A percentile compares a stretch with the other conserved stretches of the same genome.
phyloP scores from a whole-genome alignment of 2,329 filamentous ascomycete species.

The Trichocomaceae sp. region DNA sequence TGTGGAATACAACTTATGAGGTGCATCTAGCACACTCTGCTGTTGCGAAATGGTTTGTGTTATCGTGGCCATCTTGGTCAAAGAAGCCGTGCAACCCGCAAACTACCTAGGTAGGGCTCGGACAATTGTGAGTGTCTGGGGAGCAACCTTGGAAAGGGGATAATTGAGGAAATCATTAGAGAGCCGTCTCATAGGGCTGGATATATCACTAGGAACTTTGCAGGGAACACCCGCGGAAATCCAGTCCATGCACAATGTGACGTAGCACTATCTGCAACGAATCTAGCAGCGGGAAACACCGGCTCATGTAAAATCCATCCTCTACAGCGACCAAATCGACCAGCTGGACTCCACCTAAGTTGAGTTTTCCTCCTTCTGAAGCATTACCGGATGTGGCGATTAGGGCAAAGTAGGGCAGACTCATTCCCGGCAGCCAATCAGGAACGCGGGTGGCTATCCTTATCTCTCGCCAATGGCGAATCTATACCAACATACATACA shows the following conservation, averaged over 20 bases:
- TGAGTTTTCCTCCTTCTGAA: neutral
- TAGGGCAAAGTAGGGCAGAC: neutral
- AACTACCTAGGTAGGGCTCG: neutral
- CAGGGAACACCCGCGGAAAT: constrained; percentile 6
- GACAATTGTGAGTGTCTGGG: neutral
- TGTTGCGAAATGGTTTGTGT: neutral
- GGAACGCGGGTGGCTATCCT: neutral
- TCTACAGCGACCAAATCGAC: neutral
- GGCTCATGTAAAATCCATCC: neutral
- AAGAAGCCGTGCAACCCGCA: neutral
- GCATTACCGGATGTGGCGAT: neutral
- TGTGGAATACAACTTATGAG: neutral
- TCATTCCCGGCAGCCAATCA: neutral
- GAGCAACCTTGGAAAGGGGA: neutral
- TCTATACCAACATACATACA: no score
- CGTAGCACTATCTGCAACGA: neutral
- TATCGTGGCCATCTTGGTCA: constrained; percentile 8
- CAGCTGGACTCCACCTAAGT: neutral
- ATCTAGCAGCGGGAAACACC: neutral
- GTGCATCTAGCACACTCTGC: neutral
- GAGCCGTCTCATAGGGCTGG: constrained; percentile 2
- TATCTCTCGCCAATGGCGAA: neutral
- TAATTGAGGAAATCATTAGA: neutral
- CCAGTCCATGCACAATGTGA: neutral
- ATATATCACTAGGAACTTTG: neutral